Base-by-base conservation (phyloP, 75 land plant species). In the Azolla pinnata region DNA sequence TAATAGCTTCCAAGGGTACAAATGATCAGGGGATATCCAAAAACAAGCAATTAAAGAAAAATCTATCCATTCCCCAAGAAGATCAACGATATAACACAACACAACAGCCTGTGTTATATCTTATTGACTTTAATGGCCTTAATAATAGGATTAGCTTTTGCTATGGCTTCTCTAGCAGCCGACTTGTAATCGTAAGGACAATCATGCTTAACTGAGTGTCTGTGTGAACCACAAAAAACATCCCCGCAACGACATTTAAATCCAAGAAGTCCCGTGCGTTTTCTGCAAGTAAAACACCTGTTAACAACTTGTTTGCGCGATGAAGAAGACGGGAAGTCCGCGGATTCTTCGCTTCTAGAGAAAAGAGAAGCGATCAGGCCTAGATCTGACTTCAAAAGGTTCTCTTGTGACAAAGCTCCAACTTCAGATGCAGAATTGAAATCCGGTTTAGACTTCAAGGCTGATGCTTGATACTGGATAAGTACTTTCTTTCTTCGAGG, bases 191-290 rank as follows among this genome's bases (percentile, higher is more conserved):
- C 83, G 35, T 55, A 76, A 25, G 61, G 21, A 64, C 83, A 80
- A 33, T 31, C 59, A 27, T 80, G 83, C 35, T 47, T 64, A 20
- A 77, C 83, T 0, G 72, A 67, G 72, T 80, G 72, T 33, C 81
- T 57, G 63, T 80, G 83, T 57, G 24, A 9, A 24, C 64, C 65
- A 49, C 83, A 80, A 61, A 77, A 80, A 1, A 77, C 26, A 9
- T 65, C 56, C 33, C 83, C 83, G 34, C 81, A 80, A 0, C 81
- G 75, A 71, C 83, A 80, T 68, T 74, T 65, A 47, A 80, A 80
- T 21, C 83, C 81, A 4, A 80, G 63, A 21, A 80, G 31, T 3
- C 83, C 83, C 31, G 77, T 75, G 31, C 71, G 67, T 72, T 65
- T 76, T 40, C 59, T 53, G 63, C 83, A 80, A 12, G 64, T 31